Evolutionary conservation across 768 basidiomycete genomes (phyloP), one percentile per base, ranked within the genome.

Genomic region (Suillus lakei): DNA sequence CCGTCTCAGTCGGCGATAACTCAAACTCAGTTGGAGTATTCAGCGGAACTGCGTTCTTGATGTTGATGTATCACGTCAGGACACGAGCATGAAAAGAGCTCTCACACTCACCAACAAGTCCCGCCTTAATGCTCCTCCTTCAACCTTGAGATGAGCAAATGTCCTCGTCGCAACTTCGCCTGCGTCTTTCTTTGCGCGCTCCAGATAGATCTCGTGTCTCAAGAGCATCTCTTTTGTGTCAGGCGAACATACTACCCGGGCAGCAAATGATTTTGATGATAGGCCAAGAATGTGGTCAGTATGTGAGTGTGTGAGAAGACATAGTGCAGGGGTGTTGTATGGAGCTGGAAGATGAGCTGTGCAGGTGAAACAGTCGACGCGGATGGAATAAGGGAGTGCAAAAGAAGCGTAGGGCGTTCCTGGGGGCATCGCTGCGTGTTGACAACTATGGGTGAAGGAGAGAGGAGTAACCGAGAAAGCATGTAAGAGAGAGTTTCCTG

Each of bases 221-320:
- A 96, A 78, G 3, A 98, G 80, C 89, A 98, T 95, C 65, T 90
- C 83, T 77, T 95, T 96, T 21, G 96, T 90, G 74, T 95, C 92
- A 6, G 81, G 76, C 0, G 95, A 94, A 77, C 95, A 96, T 63
- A 92, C 77, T 10, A 98, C 86, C 2, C 79, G 81, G 50, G 87
- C 86, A 3, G 85, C 87, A 72, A 96, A 96, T 0, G 88, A 89
- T 64, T 88, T 86, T 28, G 91, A 85, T 23, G 88, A 83, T 32
- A 98, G 83, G 5, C 96, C 95, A 50, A 77, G 78, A 61, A 95
- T 83, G 72, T 98, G 96, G 77, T 97, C 96, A 0, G 95, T 85
- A 77, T 97, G 96, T 0, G 95, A 92, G 73, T 98, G 95, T 0
- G 91, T 88, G 62, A 98, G 85, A n/a, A 98, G 85, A 74, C 93